A percentile compares a stretch with the other conserved stretches of the same genome.
Evolutionary conservation across 768 basidiomycete genomes (phyloP).

Genomic region (Suillus clintonianus): DNA sequence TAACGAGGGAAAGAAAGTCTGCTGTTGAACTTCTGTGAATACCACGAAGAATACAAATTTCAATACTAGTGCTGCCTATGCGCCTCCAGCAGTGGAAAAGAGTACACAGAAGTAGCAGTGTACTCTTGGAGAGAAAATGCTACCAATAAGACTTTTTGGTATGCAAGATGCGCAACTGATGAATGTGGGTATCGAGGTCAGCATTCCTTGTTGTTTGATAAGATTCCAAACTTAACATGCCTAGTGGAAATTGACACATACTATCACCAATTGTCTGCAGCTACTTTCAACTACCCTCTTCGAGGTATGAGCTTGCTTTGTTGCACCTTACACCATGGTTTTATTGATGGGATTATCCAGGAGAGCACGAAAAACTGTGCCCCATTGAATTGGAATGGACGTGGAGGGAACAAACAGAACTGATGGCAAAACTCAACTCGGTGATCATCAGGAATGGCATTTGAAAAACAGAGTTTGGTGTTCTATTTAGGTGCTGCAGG

Average conservation of each 20-base stretch:
- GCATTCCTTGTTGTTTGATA: background rate
- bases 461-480: too few relatives aligned
- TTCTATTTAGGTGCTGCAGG: too few relatives aligned
- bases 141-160: background rate
- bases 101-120: background rate
- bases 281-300: background rate
- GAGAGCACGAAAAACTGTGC: background rate
- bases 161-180: background rate
- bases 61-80: background rate
- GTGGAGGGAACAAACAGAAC: background rate
- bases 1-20: background rate
- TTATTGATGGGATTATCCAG: background rate
- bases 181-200: background rate
- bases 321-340: background rate
- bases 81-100: background rate
- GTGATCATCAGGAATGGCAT: too few relatives aligned
- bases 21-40: background rate
- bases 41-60: background rate
- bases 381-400: background rate
- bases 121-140: background rate
- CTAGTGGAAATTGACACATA: background rate
- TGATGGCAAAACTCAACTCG: background rate
- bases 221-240: rapidly evolving
- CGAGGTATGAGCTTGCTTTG: background rate
- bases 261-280: background rate